Conservation (phyloP, 1,139 yeast genomes). For the Saccharomyces uvarum region DNA sequence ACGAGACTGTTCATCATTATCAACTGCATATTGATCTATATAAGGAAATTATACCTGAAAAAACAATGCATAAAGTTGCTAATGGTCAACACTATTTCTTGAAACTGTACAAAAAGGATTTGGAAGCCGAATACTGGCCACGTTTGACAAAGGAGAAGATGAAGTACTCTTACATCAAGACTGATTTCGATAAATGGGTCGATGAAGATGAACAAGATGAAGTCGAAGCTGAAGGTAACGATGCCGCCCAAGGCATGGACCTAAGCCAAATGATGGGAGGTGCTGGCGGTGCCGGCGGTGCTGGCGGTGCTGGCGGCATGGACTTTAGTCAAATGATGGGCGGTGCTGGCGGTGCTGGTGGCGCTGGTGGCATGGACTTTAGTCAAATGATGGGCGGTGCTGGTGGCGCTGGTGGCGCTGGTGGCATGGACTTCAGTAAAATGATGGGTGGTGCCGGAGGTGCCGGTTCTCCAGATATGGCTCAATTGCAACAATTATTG, state of each 20-base stretch:
- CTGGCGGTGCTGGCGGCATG: conserved; percentile 30
- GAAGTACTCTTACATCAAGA: conserved; percentile 68
- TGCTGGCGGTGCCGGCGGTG: conserved; percentile 34
- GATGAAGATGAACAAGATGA: conserved; percentile 91
- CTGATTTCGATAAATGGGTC: conserved; percentile 96
- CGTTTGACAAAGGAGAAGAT: conserved; percentile 71
- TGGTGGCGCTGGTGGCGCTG: conserved; percentile 33
- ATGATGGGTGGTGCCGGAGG: conserved; percentile 31
- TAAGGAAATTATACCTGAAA: conserved; percentile 61
- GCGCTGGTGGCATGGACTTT: conserved; percentile 35
- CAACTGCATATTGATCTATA: conserved; percentile 61
- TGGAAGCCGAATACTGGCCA: conserved; percentile 80
- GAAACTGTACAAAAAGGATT: conserved; percentile 60
- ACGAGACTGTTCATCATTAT: conserved; percentile 41
- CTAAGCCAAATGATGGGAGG: conserved; percentile 31
- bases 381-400: conserved; percentile 31
- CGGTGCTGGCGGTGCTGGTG: conserved; percentile 33
- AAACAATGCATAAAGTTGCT: conserved; percentile 52
- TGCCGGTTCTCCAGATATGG: conserved; percentile 34
- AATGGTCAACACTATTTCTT: conserved; percentile 65
- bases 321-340: conserved; percentile 31
- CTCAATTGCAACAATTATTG: conserved; percentile 8
- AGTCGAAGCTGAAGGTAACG: conserved; percentile 40
- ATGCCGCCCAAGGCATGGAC: conserved; percentile 33
- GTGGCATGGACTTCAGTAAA: conserved; percentile 22